These are phyloP conservation scores for Candida argentea DNA, from an alignment of 805 yeast genomes.

Conservation along the genomic window DNA sequence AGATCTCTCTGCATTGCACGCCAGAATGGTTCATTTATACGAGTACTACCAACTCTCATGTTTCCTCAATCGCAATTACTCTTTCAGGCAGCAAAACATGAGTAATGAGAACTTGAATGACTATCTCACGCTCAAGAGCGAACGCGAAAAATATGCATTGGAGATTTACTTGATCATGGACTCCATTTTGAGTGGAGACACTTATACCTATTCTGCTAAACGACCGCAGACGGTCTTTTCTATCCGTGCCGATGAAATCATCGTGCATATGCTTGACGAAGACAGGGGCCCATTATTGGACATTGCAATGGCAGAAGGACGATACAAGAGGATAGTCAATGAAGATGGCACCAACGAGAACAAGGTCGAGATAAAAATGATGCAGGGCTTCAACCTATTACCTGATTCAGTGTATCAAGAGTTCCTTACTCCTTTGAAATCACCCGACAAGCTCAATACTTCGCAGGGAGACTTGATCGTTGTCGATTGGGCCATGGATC, in stretches of 20 bases:
- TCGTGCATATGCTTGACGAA: slow-evolving; percentile 31
- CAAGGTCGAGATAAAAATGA: slow-evolving; percentile 22
- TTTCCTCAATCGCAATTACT: slow-evolving; percentile 35
- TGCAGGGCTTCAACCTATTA: slow-evolving; percentile 29
- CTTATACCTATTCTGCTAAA: slow-evolving; percentile 7
- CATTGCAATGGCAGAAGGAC: slow-evolving; percentile 24
- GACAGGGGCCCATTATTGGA: slow-evolving; percentile 30
- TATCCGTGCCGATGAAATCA: slow-evolving; percentile 29
- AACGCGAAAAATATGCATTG: slow-evolving; percentile 21
- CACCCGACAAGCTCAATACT: neutral
- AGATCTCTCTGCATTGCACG: slow-evolving; percentile 41
- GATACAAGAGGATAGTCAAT: slow-evolving; percentile 20
- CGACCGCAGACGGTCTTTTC: slow-evolving; percentile 22
- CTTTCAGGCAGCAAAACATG: slow-evolving; percentile 37
- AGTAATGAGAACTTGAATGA: slow-evolving; percentile 41
- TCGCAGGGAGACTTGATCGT: slow-evolving; percentile 11
- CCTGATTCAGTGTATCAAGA: slow-evolving; percentile 20
- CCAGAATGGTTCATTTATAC: slow-evolving; percentile 41
- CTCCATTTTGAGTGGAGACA: slow-evolving; percentile 27
- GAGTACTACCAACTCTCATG: slow-evolving; percentile 31
- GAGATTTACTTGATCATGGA: slow-evolving; percentile 28
- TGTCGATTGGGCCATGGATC: slow-evolving; percentile 33
- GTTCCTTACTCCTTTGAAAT: slow-evolving; percentile 22
- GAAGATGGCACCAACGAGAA: slow-evolving; percentile 34
- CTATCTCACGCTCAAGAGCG: slow-evolving; percentile 23